Conservation (phyloP, 1,284 basidiomycete species). For the Lentinula novae-zelandiae region DNA sequence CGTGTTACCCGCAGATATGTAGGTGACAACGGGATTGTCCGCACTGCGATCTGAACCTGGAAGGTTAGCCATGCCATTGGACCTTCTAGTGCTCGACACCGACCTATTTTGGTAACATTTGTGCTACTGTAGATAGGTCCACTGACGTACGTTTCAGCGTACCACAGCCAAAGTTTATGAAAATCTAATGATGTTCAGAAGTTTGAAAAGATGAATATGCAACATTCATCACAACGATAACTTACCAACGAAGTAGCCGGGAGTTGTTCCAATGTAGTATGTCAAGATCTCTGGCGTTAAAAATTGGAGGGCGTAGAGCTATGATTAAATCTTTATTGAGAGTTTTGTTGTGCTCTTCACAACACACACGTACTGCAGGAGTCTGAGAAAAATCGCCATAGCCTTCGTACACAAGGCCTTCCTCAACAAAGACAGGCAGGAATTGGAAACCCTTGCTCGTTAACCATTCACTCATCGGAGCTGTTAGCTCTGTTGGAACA, state of each 20-base stretch:
- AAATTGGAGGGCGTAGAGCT: conserved; percentile 12
- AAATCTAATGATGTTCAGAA: conserved; percentile 3
- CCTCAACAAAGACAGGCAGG: conserved; percentile 7
- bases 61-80: background rate
- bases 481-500: conserved; percentile 2
- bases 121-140: conserved; percentile 7
- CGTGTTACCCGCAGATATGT: background rate
- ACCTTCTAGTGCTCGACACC: background rate
- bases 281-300: conserved; percentile 10
- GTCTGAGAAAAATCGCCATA: conserved; percentile 9
- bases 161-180: conserved; percentile 11
- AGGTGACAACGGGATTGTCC: conserved; percentile 5
- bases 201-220: background rate
- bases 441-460: background rate
- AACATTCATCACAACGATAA: background rate
- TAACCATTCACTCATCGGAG: conserved; percentile 11
- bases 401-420: conserved; percentile 6
- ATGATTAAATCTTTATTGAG: background rate
- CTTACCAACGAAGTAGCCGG: conserved; percentile 11
- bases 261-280: background rate
- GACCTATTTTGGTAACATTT: conserved; percentile 8
- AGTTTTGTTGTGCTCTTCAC: no score
- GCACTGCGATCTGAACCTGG: conserved; percentile 4
- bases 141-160: conserved; percentile 1
- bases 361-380: conserved; percentile 1